Conservation (phyloP, 1,284 basidiomycete species). For the Golubevia pallescens region DNA sequence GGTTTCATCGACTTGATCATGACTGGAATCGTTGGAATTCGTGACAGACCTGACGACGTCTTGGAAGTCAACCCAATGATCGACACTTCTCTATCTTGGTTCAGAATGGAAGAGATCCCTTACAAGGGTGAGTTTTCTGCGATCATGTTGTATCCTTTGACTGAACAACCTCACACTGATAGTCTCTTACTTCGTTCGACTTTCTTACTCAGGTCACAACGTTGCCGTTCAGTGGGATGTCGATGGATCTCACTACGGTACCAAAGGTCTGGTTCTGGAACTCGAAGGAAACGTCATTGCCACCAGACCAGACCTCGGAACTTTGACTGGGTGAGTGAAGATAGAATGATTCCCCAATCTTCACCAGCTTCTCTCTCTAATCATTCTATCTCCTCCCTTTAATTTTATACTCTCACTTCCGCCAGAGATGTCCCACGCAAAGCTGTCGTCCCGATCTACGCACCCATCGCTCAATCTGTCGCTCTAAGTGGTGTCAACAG, state of each 20-base stretch:
- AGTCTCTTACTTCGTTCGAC: no score
- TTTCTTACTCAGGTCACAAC: conserved; percentile 4
- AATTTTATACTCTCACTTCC: not conserved
- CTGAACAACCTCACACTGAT: no score
- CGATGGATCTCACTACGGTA: conserved; percentile 8
- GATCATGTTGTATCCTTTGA: no score
- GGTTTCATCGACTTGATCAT: conserved; percentile 13
- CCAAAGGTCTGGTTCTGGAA: conserved; percentile 1
- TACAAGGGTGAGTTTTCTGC: conserved; percentile 3
- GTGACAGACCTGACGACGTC: conserved; percentile 6
- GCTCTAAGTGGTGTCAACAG: not conserved
- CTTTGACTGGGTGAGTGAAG: not conserved
- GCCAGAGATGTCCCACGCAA: conserved; percentile 1
- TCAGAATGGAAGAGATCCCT: conserved; percentile 7
- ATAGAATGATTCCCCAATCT: not conserved
- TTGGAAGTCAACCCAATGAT: conserved; percentile 13
- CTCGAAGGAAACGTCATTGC: not conserved
- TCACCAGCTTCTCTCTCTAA: no score
- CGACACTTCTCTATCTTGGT: conserved; percentile 3
- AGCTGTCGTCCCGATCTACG: conserved; percentile 1
- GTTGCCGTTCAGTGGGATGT: conserved; percentile 10
- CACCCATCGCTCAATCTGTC: conserved; percentile 1
- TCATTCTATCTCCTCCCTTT: no score
- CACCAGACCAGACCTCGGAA: not conserved
- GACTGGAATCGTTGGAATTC: conserved; percentile 10